Base-by-base conservation (phyloP, 441 rosid genomes). In the Sinapis alba region DNA sequence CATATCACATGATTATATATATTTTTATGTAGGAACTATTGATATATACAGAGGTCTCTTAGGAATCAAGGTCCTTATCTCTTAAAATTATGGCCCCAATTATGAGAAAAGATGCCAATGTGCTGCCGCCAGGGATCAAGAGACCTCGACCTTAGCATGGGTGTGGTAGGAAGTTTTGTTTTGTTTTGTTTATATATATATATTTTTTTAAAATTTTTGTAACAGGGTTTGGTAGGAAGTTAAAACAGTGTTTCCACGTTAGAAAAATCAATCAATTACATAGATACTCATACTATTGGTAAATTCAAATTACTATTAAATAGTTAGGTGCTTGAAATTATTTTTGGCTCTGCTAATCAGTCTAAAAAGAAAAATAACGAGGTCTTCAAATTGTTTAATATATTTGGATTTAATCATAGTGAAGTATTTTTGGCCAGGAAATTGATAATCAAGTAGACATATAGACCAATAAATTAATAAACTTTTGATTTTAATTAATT, bases 1-100 rank as follows among this genome's bases (percentile, higher is more conserved):
- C 75, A 64, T 69, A 41, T 69, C 50, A 75, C 79, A 69, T 76
- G 75, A 59, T 76, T 69, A 27, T 8, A 54, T 68, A 50, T 60
- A 4, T 41, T 38, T 54, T 36, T 62, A 27, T 21, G 41, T 15
- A 41, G 38, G 59, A 75, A 75, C 67, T 34, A 6, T 32, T 47
- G 28, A 60, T 50, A 51, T 13, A 16, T 18, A 65, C 9, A 38
- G 7, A 21, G 6, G 67, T 53, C 27, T 13, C 19, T 28, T 62
- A 11, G 19, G 58, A 61, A 51, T 43, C 57, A 51, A 68, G 64
- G 6, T 32, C 4, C 19, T 32, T 7, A 12, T 18, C 51, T 73
- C 16, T 38, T 38, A 38, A 1, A 28, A 20, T 15, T 15, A 32
- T 6, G 27, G 9, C 28, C 64, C 16, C n/a, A 65, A 4, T 65